Base-by-base conservation (phyloP, 805 yeast genomes). In the Metahyphopichia silvanorum region DNA sequence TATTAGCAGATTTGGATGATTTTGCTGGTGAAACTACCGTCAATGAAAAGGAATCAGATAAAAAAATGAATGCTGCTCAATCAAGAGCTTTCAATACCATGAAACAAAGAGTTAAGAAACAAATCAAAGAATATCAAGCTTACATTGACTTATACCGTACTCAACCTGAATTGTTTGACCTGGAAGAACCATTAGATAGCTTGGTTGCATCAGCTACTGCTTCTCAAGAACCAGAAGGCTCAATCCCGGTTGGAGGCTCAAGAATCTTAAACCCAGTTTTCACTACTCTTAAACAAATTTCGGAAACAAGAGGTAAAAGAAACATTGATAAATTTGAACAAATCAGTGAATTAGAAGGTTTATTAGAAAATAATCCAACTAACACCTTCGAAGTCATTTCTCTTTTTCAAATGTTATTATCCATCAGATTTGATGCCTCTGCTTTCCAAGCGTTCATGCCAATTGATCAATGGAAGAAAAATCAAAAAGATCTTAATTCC, bases 261-360 rank as follows among this genome's bases (percentile, higher is more conserved):
- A 66, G 66, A 44, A 46, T 44, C 25, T 51, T 63, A 46, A 51
- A 66, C 38, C 61, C 71, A 13, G 79, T 88, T 35, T 87, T 89
- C 68, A 68, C 79, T 36, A 77, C 84, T 21, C 71, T 93, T 56
- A 76, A 82, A 56, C 61, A 77, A 34, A 79, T 93, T 36, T 67
- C 84, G 39, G 98, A 93, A 61, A 73, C 88, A 31, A 82, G 98
- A 66, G 98, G 98, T 70, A 89, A 89, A 72, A 91, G 86, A 71
- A 88, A 86, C 58, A 83, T 87, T 42, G 96, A 91, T 59, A 77
- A 81, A 43, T 59, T 56, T 42, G 95, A 86, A 59, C 95, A 91
- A 61, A 77, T 88, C 43, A 64, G 66, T 35, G 68, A 73, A 27
- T 70, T 93, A 53, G 95, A 85, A 63, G 70, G 68, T 29, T 67